Base-by-base conservation (phyloP, 106 monocot genomes). In the Acorus gramineus region DNA sequence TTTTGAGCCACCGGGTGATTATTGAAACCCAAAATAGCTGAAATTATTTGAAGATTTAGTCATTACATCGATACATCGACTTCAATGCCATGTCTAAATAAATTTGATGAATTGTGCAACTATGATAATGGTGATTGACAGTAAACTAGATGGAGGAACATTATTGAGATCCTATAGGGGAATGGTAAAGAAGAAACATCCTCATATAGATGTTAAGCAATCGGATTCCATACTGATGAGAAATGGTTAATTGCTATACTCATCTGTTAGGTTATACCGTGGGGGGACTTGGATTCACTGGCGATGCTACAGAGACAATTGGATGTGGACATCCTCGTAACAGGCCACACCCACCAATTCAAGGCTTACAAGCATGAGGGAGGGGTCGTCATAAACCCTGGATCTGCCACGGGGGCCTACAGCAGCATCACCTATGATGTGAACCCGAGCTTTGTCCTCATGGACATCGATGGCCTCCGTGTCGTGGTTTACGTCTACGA, bases 301-400 rank as follows among this genome's bases (percentile, higher is more conserved):
- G 91, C 96, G 14, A 91, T 91, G 87, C 83, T 98, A 47, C 96
- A 98, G 73, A 78, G 85, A 60, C 90, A 98, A 64, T 47, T 98
- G 62, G 96, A 87, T 65, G 96, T 98, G 4, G 96, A 98, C 70
- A 87, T 91, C 51, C 87, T 98, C 2, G 85, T 98, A 10, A 85
- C 87, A 8, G 87, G 87, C 14, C 96, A 91, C 73, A 96, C 87
- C 8, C 96, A 87, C 56, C 96, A 91, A 66, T 96, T 96, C 78
- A 98, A 98, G 79, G 96, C 96, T 5, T 98, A 98, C 82, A 98
- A 91, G 77, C 96, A 98, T 49, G 96, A 91, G 73, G 91, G 91
- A 0, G 91, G 96, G 11, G 96, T 98, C 2, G 96, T 91, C 11
- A 91, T 98, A 58, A 98, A 98, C 68, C 96, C 96, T 2, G 96